phyloP scores from a whole-genome alignment of 257 asterid genomes.

The Nicotiana otophora region DNA sequence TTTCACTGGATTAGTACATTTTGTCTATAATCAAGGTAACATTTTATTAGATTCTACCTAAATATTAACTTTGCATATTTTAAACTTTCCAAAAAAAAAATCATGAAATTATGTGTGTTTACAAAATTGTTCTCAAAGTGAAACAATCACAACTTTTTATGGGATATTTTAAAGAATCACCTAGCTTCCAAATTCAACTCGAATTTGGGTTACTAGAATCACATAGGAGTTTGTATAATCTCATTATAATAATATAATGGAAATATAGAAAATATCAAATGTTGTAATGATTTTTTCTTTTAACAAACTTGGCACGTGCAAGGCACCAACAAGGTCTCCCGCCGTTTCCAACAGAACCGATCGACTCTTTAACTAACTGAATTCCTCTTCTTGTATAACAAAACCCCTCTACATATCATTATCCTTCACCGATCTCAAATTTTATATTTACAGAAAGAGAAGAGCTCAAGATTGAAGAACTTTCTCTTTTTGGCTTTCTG shows the following conservation, averaged over 20 bases:
- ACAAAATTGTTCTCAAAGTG: not conserved
- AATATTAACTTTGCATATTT: too few species aligned
- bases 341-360: not conserved
- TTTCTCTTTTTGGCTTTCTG: not conserved
- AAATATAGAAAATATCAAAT: too few species aligned
- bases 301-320: not conserved
- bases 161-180: too few species aligned
- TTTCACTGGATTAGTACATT: too few species aligned
- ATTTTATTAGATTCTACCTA: too few species aligned
- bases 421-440: not conserved
- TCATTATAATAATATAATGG: too few species aligned
- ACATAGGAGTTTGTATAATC: too few species aligned
- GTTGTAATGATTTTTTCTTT: too few species aligned
- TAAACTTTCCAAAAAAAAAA: not conserved
- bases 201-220: too few species aligned
- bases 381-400: not conserved
- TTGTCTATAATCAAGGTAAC: too few species aligned
- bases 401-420: not conserved
- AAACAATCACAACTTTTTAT: too few species aligned
- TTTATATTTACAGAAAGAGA: not conserved
- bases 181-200: too few species aligned
- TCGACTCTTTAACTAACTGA: not conserved
- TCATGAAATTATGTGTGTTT: not conserved
- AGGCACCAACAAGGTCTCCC: not conserved
- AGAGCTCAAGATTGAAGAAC: not conserved